Evolutionary conservation across 768 basidiomycete genomes (phyloP), one percentile per base, ranked within the genome.

Genomic region (Termitomyces eurrhizus): DNA sequence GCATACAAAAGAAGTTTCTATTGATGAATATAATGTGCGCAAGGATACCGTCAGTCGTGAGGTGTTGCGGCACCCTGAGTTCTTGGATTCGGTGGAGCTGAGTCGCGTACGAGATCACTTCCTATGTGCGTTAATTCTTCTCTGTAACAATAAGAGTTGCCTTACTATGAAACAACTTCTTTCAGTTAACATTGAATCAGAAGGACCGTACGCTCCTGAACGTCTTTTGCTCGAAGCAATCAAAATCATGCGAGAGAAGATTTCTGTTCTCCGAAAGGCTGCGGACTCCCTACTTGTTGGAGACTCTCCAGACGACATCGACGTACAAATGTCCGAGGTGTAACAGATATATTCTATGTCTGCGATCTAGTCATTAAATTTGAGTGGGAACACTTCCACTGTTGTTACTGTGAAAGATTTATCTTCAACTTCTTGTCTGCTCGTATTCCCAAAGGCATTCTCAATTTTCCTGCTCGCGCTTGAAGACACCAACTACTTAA

Each of bases 11-110:
- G 74, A 73, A 57, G 83, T 90, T 37, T 80, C 77, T 50, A 87
- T 91, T 24, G 84, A 92, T 67, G 74, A 82, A 51, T 73, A 80
- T 18, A 80, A 82, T 39, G 83, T 94, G 21, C 81, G 95, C 36
- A 87, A 86, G 59, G 97, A 99, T 69, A 90, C 87, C 3, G 92
- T 99, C 69, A 93, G 87, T 64, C 80, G 97, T 49, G 95, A 98
- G 74, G 95, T 95, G 2, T 79, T 97, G 48, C 83, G 96, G 63
- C 90, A 98, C 73, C 87, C 89, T 0, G 95, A 98, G 72, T 97
- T 98, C 64, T 82, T 85, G 41, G 92, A 85, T 45, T 84, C 80
- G 52, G 94, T 96, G 4, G 83, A 92, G 71, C 79, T 99, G 55
- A 86, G 87, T 57, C 83, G 97, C 8, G 87, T 97, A 50, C 80